Base-by-base conservation (phyloP, 371 early-diverging fungal genomes). In the Mucor lusitanicus region DNA sequence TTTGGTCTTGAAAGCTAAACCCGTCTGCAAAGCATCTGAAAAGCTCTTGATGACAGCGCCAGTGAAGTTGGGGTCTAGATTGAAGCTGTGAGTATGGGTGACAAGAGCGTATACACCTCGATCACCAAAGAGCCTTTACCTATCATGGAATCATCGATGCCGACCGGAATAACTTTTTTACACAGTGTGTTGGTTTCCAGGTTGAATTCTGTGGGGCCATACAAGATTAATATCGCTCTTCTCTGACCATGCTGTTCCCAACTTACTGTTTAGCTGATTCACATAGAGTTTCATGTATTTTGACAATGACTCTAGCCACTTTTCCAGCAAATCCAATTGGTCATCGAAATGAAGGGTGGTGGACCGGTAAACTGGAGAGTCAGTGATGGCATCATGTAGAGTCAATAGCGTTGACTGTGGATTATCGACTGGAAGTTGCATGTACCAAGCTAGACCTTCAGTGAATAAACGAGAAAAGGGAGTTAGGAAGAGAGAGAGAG, bases 301-400 rank as follows among this genome's bases (percentile, higher is more conserved):
- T 53, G 82, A 78, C 35, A 89, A 35, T 23, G 74, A 70, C 13
- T 87, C 86, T 9, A 88, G 71, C 92, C 92, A 91, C 73, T 79
- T 83, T 58, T 86, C 83, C 12, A 90, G 65, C 23, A 81, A 83
- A 37, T 89, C 90, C 40, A 92, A 67, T 55, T 92, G 91, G 9
- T 88, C 88, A 64, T 91, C 88, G 73, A 91, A 88, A 40, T 87
- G 85, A 12, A 79, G 68, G 28, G 88, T 73, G 59, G 80, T 81
- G 48, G 90, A 88, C 9, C 92, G 83, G 62, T 87, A 89, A 13
- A 84, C 81, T 39, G 91, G 92, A 9, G 91, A 88, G 67, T 92
- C 92, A 17, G 80, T 79, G 44, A 89, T 64, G n/a, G 88, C 88
- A 76, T 87, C 85, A 63, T 90, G 83, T n/a, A 89, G 64, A 0